phyloP scores from a whole-genome alignment of 2,329 filamentous ascomycete species.

The Hymenoscyphus infarciens region DNA sequence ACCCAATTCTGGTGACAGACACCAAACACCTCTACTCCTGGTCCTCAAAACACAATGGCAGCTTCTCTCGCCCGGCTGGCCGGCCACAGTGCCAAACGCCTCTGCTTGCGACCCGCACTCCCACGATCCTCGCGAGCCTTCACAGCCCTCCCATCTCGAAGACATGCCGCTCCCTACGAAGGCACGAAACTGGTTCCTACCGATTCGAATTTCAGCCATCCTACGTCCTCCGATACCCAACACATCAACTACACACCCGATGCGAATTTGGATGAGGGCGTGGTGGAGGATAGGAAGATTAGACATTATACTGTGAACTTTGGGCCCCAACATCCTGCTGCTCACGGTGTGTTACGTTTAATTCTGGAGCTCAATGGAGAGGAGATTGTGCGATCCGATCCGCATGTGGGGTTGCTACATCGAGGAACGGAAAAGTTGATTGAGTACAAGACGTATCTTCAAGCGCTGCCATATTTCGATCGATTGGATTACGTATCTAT shows the following conservation, averaged over 20 bases:
- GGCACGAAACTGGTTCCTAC: conserved; percentile 51
- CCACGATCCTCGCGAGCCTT: conserved; percentile 52
- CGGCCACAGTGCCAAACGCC: conserved; percentile 65
- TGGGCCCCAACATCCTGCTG: conserved; percentile 95
- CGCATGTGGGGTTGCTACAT: conserved; percentile 93
- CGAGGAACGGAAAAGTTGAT: conserved; percentile 99
- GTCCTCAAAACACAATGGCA: conserved; percentile 55
- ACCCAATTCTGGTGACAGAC: conserved; percentile 23
- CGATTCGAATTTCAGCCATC: conserved; percentile 58
- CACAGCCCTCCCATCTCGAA: conserved; percentile 60
- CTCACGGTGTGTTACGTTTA: conserved; percentile 94
- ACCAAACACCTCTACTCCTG: conserved; percentile 16
- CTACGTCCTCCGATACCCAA: conserved; percentile 42
- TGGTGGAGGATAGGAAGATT: conserved; percentile 71
- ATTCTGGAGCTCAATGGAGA: conserved; percentile 98
- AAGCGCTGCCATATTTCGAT: conserved; percentile 98
- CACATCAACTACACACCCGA: conserved; percentile 33
- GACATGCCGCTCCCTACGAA: conserved; percentile 57
- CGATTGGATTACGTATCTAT: conserved; percentile 98
- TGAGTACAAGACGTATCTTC: conserved; percentile 99
- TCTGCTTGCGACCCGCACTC: conserved; percentile 48
- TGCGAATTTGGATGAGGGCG: conserved; percentile 41
- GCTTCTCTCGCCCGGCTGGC: conserved; percentile 70
- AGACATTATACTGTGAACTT: conserved; percentile 99
- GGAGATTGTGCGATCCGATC: conserved; percentile 93